Evolutionary conservation across 768 basidiomycete genomes (phyloP).

Genomic region (Rhizopogon sp.): DNA sequence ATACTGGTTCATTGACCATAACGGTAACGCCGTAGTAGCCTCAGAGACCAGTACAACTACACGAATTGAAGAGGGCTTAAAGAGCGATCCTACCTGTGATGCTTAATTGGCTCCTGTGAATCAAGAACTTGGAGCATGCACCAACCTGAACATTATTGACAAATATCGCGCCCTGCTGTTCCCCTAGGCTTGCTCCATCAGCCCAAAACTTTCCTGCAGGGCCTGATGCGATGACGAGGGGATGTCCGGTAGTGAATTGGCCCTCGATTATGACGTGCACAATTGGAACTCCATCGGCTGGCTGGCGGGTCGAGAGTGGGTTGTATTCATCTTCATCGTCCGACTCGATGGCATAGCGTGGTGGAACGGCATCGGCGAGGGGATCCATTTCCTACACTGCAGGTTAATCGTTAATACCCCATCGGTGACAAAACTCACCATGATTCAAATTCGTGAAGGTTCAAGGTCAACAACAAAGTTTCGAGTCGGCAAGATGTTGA

Average conservation of each 20-base stretch:
- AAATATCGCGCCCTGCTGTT: conserved; percentile 41
- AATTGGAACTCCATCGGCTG: conserved; percentile 10
- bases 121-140: neutral
- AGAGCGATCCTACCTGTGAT: conserved; percentile 45
- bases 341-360: conserved; percentile 59
- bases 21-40: conserved; percentile 39
- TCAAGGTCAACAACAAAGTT: neutral
- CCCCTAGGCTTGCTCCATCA: conserved; percentile 43
- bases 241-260: conserved; percentile 19
- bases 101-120: neutral
- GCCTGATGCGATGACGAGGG: conserved; percentile 43
- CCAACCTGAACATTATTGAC: conserved; percentile 44
- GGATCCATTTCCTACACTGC: conserved; percentile 44
- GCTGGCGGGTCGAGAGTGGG: conserved; percentile 25
- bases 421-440: neutral
- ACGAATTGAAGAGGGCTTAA: conserved; percentile 44
- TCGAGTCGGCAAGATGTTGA: neutral
- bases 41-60: conserved; percentile 51
- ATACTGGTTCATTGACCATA: conserved; percentile 47
- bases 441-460: neutral
- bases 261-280: conserved; percentile 35
- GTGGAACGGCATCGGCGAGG: conserved; percentile 49
- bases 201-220: conserved; percentile 48
- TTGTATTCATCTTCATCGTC: conserved; percentile 66
- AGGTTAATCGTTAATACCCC: neutral